Base-by-base conservation (phyloP, 2,329 filamentous ascomycete species). In the Pseudofabraea citricarpa region DNA sequence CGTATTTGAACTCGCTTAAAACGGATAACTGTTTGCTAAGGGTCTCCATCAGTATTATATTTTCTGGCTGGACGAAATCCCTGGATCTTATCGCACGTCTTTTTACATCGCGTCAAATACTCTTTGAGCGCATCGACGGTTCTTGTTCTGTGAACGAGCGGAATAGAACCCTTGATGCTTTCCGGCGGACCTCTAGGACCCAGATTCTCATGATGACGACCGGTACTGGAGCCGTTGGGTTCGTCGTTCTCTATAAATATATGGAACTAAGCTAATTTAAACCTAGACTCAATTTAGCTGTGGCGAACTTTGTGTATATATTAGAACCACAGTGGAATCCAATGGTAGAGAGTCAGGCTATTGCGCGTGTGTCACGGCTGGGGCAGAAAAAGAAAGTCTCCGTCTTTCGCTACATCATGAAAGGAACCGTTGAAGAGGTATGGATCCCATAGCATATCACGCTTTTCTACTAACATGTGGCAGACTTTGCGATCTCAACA, bases 141-240 rank as follows among this genome's bases (percentile, higher is more conserved):
- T 58, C 64, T 1, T 65, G 58, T n/a, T 56, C 64, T 0, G 58
- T 70, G 0, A 42, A 47, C 0, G 56, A 65, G 16, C 56, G 73
- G 0, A 62, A 70, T 20, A 49, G 45, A 0, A 66, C 64, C 0
- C 57, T 76, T 0, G 51, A 66, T 0, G 47, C 59, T 0, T 75
- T 76, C 37, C 54, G 56, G 1, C 46, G 55, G 53, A 37, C 59
- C n/a, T 18, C 22, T 18, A 20, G 5, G 6, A 10, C 4, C 8
- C 37, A 18, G 19, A 27, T 41, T 10, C n/a, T 77, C 1, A 63
- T 77, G 9, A 76, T 77, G 71, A 76, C 31, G 6, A 39, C 31
- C 22, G 43, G 43, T 19, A 41, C 24, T 19, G 31, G 43, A 5
- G 31, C 41, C 16, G 12, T 39, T 39, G 41, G 41, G 35, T 43